Evolutionary conservation across 371 early-diverging fungal genomes (phyloP).

Genomic region (Furculomyces boomerangus): DNA sequence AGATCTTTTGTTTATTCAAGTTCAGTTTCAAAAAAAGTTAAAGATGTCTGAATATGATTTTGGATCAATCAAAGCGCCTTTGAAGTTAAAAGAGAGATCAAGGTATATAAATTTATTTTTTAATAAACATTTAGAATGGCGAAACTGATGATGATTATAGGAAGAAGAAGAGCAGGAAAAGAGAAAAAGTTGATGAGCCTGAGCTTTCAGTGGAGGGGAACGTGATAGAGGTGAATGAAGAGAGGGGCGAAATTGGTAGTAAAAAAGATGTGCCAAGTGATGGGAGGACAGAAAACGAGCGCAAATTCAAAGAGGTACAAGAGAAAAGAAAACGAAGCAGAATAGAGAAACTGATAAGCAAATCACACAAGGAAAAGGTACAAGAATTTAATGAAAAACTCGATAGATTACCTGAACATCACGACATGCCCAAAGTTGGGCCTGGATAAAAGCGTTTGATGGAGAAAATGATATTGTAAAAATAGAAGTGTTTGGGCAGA

Average conservation of each 20-base stretch:
- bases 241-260: not conserved
- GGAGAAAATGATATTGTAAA: too few relatives aligned
- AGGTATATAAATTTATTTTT: not conserved
- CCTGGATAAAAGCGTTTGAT: constrained; percentile 8
- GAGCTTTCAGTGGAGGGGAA: not conserved
- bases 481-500: too few relatives aligned
- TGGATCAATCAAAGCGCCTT: not conserved
- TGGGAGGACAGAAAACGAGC: constrained; percentile 27
- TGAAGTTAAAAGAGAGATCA: not conserved
- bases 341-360: constrained; percentile 20
- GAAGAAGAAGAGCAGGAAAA: not conserved
- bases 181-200: not conserved
- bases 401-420: constrained; percentile 31
- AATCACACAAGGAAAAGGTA: constrained; percentile 39
- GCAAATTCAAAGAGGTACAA: constrained; percentile 25
- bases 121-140: not conserved
- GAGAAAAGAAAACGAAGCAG: constrained; percentile 24
- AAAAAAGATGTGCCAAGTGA: not conserved
- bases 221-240: not conserved
- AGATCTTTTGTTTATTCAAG: too few relatives aligned
- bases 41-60: constrained; percentile 2
- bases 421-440: constrained; percentile 42
- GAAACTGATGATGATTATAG: not conserved
- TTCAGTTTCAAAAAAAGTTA: too few relatives aligned
- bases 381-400: constrained; percentile 37